Base-by-base conservation (phyloP, 371 early-diverging fungal species). In the Syncephalastrum racemosum region DNA sequence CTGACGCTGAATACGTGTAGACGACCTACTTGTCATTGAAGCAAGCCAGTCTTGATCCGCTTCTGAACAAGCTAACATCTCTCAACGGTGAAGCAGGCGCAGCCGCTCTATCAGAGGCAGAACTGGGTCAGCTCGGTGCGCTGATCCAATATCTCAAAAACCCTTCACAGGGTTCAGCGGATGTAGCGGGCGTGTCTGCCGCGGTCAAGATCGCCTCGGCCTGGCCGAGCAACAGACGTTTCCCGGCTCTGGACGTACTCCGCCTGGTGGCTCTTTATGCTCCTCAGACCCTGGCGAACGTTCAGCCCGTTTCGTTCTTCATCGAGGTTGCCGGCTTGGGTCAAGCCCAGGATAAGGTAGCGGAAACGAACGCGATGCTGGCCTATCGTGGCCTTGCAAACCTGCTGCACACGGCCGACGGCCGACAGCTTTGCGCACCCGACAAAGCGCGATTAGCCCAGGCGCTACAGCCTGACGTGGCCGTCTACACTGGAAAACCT, bases 241-340 rank as follows among this genome's bases (percentile, higher is more conserved):
- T 94, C 70, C 96, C 96, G 53, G 91, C 83, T 4, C 70, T 97
- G 48, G 97, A 97, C 60, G 64, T 96, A 15, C 62, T 95, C 18
- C 88, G 97, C 4, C 71, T 95, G 8, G 56, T 80, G 4, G 78
- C 84, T 0, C 64, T 90, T 4, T 70, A 84, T 50, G 73, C 81
- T 7, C 73, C 82, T 16, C 53, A 67, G 4, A 46, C 66, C 12
- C 18, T 66, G 18, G 43, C 56, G 16, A 27, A 64, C 46, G 54
- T 54, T 18, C 44, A 65, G n/a, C 63, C 67, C 23, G 58, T 57
- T 23, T 62, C 54, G 0, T 60, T 88, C 31, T 49, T 86, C n/a
- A 27, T 48, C 15, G n/a, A 62, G 49, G 54, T 62, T 27, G 53
- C 74, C 63, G 39, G 70, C 56, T 7, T 73, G 45, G 24, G 45